These are phyloP conservation scores for Verticillium tricorpus DNA, from an alignment of 2,329 filamentous ascomycete genomes.

Conservation along the genomic window DNA sequence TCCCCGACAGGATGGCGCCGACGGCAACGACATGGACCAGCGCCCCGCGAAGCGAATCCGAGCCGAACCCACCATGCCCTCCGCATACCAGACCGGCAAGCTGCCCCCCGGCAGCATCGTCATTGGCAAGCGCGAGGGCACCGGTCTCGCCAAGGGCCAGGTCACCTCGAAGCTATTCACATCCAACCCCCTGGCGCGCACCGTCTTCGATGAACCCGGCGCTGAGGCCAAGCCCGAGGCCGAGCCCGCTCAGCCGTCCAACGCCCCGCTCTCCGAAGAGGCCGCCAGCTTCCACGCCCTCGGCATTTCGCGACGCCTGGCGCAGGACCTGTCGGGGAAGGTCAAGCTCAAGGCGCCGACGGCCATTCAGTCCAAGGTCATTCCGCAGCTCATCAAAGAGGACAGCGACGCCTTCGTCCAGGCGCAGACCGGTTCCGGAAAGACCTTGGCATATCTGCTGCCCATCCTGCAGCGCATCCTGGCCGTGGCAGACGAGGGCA, in stretches of 20 bases:
- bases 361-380: slow-evolving; percentile 86
- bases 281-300: slow-evolving; percentile 82
- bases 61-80: slow-evolving; percentile 21
- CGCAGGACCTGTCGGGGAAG: slow-evolving; percentile 78
- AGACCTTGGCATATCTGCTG: slow-evolving; percentile 92
- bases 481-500: slow-evolving; percentile 54
- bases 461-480: slow-evolving; percentile 88
- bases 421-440: slow-evolving; percentile 94
- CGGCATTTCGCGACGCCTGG: slow-evolving; percentile 75
- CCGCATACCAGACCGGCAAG: slow-evolving; percentile 29
- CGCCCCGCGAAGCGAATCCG: slow-evolving; percentile 43
- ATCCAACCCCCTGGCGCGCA: slow-evolving; percentile 74
- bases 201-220: slow-evolving; percentile 47
- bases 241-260: slow-evolving; percentile 70
- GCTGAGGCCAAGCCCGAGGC: slow-evolving; percentile 32
- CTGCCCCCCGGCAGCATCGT: slow-evolving; percentile 28
- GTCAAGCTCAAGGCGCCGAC: slow-evolving; percentile 87
- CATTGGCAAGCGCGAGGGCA: slow-evolving; percentile 15
- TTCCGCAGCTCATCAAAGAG: slow-evolving; percentile 72
- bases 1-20: slow-evolving; percentile 16
- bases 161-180: slow-evolving; percentile 91
- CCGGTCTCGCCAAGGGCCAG: slow-evolving; percentile 44
- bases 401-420: slow-evolving; percentile 93
- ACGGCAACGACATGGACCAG: slow-evolving; percentile 20
- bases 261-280: slow-evolving; percentile 82